phyloP scores from a whole-genome alignment of 176 grass and related monocot genomes.

The Triticum dicoccoides region DNA sequence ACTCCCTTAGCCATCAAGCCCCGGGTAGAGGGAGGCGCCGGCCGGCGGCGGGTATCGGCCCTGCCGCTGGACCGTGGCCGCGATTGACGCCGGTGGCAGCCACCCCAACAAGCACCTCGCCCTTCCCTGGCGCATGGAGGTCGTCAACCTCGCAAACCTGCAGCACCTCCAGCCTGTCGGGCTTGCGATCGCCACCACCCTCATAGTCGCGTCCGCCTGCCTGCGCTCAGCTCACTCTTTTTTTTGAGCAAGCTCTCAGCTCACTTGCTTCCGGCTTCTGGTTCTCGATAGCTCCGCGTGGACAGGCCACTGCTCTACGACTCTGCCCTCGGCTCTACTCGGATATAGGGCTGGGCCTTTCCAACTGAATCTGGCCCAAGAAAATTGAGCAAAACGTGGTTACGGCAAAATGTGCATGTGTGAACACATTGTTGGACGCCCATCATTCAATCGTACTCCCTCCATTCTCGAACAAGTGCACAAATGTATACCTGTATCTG shows the following conservation, averaged over 20 bases:
- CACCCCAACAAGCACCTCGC: conserved; percentile 67
- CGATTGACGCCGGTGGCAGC: conserved; percentile 66
- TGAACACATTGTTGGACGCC: too few species aligned
- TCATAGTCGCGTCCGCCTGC: conserved; percentile 45
- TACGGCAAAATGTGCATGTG: too few species aligned
- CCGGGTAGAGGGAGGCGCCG: conserved; percentile 45
- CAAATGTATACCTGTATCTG: too few species aligned
- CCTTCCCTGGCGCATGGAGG: conserved; percentile 35
- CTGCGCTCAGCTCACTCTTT: background rate
- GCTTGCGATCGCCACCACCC: conserved; percentile 62
- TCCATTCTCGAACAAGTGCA: too few species aligned
- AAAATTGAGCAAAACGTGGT: too few species aligned
- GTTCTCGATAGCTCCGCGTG: too few species aligned
- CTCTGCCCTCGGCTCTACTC: background rate
- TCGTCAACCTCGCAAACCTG: conserved; percentile 53
- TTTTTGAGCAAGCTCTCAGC: too few species aligned
- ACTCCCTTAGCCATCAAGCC: too few species aligned
- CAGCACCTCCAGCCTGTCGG: background rate
- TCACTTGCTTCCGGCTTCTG: background rate
- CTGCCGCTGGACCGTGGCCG: conserved; percentile 64
- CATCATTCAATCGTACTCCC: too few species aligned
- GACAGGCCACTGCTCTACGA: background rate
- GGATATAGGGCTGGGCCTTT: too few species aligned
- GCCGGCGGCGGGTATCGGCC: conserved; percentile 6
- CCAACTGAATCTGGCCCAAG: too few species aligned